Conservation (phyloP, 2,329 filamentous ascomycete genomes). For the Passalora sequoiae region DNA sequence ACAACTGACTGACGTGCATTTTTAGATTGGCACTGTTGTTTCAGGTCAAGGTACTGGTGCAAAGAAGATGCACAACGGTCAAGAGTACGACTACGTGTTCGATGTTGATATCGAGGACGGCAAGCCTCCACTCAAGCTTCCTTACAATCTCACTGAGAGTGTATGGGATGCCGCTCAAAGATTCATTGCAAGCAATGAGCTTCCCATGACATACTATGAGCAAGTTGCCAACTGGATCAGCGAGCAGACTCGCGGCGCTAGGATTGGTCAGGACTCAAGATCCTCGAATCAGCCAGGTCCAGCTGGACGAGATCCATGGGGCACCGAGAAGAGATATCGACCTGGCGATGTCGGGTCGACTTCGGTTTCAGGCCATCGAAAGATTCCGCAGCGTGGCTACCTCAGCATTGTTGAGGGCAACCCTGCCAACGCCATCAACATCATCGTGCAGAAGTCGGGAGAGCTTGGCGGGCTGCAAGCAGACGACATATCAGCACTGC, state of each 20-base stretch:
- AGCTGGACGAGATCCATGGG: conserved; percentile 65
- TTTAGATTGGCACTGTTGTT: conserved; percentile 85
- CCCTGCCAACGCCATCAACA: conserved; percentile 45
- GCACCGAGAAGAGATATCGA: conserved; percentile 70
- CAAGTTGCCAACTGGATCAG: conserved; percentile 90
- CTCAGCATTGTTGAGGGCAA: conserved; percentile 32
- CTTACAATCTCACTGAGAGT: conserved; percentile 87
- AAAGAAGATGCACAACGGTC: conserved; percentile 70
- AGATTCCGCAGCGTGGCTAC: conserved; percentile 29
- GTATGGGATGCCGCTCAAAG: conserved; percentile 87
- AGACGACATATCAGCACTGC: conserved; percentile 60
- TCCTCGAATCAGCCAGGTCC: conserved; percentile 37
- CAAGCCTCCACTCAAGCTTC: conserved; percentile 86
- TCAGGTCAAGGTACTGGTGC: conserved; percentile 75
- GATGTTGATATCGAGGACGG: conserved; percentile 95
- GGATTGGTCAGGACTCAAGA: conserved; percentile 56
- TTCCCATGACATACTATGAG: conserved; percentile 82
- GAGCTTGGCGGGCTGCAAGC: conserved; percentile 71
- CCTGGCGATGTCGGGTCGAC: conserved; percentile 57
- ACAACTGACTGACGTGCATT: conserved; percentile 6
- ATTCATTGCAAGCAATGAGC: conserved; percentile 82
- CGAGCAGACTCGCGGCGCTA: conserved; percentile 81
- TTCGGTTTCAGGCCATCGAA: conserved; percentile 24
- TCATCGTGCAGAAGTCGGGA: conserved; percentile 62
- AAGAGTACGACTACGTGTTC: conserved; percentile 94